Conservation (phyloP, 148 eudicot genomes). For the Rhododendron henanense region DNA sequence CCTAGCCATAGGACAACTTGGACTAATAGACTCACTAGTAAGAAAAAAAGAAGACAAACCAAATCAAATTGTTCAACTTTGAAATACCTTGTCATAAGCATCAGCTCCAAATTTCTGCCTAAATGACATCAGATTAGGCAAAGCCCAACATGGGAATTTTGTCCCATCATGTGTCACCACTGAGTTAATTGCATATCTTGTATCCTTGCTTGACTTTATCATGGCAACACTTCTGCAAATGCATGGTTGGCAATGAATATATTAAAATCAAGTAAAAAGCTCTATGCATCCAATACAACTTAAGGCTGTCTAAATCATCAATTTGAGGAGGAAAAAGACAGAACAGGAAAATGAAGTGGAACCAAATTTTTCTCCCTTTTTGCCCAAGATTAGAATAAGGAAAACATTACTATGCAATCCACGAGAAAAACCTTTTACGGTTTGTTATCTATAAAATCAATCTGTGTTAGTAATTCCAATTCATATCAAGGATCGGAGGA, state of each 20-base stretch:
- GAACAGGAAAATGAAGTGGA: not conserved
- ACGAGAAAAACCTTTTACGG: not conserved
- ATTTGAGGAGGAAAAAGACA: not conserved
- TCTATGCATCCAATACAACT: not conserved
- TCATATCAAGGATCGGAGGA: no score
- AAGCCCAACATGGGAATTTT: constrained; percentile 77
- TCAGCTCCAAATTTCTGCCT: constrained; percentile 52
- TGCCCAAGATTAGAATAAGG: not conserved
- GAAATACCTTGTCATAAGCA: constrained; percentile 61
- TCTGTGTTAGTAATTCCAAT: not conserved
- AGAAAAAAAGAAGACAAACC: no score
- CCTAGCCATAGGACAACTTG: no score
- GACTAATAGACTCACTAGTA: no score
- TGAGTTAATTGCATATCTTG: constrained; percentile 66
- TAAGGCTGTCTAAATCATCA: not conserved
- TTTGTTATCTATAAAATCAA: no score
- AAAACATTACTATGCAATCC: not conserved
- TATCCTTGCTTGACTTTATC: constrained; percentile 91
- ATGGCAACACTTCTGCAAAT: constrained; percentile 63
- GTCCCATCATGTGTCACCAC: constrained; percentile 21
- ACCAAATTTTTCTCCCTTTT: not conserved
- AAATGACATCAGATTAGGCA: constrained; percentile 59
- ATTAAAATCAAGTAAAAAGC: not conserved
- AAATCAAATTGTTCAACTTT: not conserved
- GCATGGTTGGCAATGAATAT: not conserved